A percentile compares a stretch with the other conserved stretches of the same genome.
Evolutionary conservation across 2,329 filamentous ascomycete genomes (phyloP).

Genomic region (Aphanocladium album): DNA sequence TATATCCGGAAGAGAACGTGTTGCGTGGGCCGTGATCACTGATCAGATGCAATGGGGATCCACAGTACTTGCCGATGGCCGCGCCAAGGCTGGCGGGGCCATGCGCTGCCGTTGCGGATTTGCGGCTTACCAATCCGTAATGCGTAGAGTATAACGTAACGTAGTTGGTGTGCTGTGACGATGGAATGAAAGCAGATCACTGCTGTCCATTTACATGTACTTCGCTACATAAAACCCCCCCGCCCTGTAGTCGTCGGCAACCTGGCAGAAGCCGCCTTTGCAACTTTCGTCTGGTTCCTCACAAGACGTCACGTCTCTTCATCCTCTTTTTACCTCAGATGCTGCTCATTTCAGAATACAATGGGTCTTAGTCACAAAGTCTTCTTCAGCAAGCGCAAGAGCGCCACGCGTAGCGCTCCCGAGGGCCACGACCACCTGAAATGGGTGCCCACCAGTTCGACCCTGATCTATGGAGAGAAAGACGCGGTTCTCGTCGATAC

Average conservation of each 20-base stretch:
- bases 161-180: neutral
- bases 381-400: neutral
- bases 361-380: neutral
- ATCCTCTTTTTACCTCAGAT: neutral
- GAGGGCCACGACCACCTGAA: neutral
- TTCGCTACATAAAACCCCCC: neutral
- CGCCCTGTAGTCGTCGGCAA: neutral
- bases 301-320: neutral
- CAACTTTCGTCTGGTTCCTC: neutral
- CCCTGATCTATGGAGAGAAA: neutral
- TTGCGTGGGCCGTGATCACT: neutral
- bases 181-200: neutral
- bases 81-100: too few species aligned
- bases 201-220: neutral
- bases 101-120: too few species aligned
- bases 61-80: neutral
- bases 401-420: neutral
- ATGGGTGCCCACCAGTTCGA: neutral
- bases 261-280: neutral
- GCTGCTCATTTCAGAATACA: neutral
- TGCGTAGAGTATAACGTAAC: neutral
- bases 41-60: neutral
- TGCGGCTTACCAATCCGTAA: neutral
- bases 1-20: neutral
- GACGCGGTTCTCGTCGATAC: neutral